These are phyloP conservation scores for Salicornia ramosissima DNA, from an alignment of 148 eudicot genomes.

Conservation along the genomic window DNA sequence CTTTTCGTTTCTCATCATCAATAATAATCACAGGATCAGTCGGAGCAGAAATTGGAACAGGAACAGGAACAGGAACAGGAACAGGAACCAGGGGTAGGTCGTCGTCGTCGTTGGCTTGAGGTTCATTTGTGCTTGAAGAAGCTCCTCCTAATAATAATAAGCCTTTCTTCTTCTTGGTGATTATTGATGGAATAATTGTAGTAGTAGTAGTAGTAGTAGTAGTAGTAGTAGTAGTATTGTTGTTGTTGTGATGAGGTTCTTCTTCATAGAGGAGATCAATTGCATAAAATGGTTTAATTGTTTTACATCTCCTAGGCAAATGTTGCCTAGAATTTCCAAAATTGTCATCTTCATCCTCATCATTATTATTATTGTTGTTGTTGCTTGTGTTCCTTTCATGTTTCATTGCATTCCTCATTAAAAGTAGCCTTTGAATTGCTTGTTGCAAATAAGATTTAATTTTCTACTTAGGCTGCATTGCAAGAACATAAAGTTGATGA, in stretches of 20 bases:
- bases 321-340: conserved; percentile 3
- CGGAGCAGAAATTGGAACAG: too few relatives aligned
- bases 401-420: not conserved
- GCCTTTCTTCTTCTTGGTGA: not conserved
- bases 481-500: not conserved
- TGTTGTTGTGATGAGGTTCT: not conserved
- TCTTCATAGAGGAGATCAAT: conserved; percentile 11
- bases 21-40: not conserved
- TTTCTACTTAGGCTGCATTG: conserved; percentile 18
- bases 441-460: not conserved
- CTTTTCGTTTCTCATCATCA: not conserved
- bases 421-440: not conserved
- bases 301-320: conserved; percentile 24
- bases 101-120: too few relatives aligned
- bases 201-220: too few relatives aligned
- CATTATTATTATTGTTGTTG: too few relatives aligned
- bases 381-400: not conserved
- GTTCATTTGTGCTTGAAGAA: not conserved
- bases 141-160: too few relatives aligned
- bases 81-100: too few relatives aligned
- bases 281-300: conserved; percentile 9
- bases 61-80: too few relatives aligned
- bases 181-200: too few relatives aligned
- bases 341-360: not conserved
- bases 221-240: too few relatives aligned